Percentiles rank a stretch among this genome's conserved stretches.
phyloP scores from a whole-genome alignment of 2,329 filamentous ascomycete genomes.

The Phaeomoniella chlamydospora region DNA sequence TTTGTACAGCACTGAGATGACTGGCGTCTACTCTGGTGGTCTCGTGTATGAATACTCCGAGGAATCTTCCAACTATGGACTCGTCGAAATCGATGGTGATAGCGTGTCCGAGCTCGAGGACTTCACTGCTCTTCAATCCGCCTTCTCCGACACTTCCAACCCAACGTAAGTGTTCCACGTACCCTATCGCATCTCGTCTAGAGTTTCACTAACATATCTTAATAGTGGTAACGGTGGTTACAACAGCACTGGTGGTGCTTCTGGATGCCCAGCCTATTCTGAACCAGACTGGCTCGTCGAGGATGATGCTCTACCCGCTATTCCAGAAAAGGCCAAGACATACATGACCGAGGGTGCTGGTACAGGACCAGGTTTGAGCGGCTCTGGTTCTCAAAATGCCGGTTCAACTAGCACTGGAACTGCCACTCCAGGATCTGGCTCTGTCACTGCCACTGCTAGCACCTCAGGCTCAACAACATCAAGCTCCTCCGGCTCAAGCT shows the following conservation, averaged over 20 bases:
- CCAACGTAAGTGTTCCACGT: slow-evolving; percentile 21
- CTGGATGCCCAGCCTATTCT: slow-evolving; percentile 38
- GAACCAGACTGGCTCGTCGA: slow-evolving; percentile 42
- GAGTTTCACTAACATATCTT: too few species aligned
- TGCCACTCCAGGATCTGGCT: slow-evolving; percentile 34
- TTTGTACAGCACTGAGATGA: slow-evolving; percentile 74
- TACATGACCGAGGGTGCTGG: slow-evolving; percentile 46
- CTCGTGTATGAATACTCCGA: slow-evolving; percentile 90
- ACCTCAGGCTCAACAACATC: slow-evolving; percentile 12
- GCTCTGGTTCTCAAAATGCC: slow-evolving; percentile 40
- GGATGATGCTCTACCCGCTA: slow-evolving; percentile 36
- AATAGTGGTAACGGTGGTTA: slow-evolving; percentile 40
- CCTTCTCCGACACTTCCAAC: slow-evolving; percentile 33
- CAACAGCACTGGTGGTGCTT: slow-evolving; percentile 37
- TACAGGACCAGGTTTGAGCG: slow-evolving; percentile 38
- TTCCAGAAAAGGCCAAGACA: slow-evolving; percentile 38
- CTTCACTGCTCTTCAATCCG: slow-evolving; percentile 42
- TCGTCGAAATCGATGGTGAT: slow-evolving; percentile 50
- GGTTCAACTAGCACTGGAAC: slow-evolving; percentile 34
- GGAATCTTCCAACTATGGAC: slow-evolving; percentile 66
- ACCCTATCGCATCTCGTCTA: not conserved
- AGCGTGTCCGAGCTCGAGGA: slow-evolving; percentile 45
- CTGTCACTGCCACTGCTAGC: slow-evolving; percentile 13
- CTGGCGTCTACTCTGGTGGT: slow-evolving; percentile 80
- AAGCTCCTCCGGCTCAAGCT: slow-evolving; percentile 14